Percentiles rank a stretch among this genome's conserved stretches.
These are phyloP conservation scores for Maudiozyma barnettii DNA, from an alignment of 805 yeast species.

Conservation along the genomic window DNA sequence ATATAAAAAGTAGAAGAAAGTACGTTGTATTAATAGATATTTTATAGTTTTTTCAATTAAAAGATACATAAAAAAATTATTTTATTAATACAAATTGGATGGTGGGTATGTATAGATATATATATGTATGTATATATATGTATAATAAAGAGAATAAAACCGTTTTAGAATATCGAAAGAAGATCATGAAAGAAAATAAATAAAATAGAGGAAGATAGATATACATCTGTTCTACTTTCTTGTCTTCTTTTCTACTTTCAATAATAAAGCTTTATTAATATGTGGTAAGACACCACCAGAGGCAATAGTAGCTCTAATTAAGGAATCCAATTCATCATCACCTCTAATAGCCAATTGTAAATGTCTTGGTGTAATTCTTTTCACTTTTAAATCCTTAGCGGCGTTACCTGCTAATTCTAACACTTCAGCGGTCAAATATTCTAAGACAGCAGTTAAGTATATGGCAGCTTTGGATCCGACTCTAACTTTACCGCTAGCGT, in stretches of 20 bases:
- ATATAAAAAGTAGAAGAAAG: no score
- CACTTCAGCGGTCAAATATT: conserved; percentile 93
- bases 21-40: no score
- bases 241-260: conserved; percentile 60
- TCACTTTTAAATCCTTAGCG: conserved; percentile 88
- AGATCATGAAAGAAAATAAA: not conserved
- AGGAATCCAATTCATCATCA: conserved; percentile 92
- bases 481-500: conserved; percentile 77
- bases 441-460: conserved; percentile 89
- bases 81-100: not conserved
- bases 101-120: not conserved
- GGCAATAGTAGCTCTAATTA: conserved; percentile 91
- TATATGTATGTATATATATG: not conserved
- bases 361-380: conserved; percentile 97
- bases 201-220: not conserved
- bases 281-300: conserved; percentile 98
- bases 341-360: conserved; percentile 95
- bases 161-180: not conserved
- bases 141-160: not conserved
- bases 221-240: conserved; percentile 1
- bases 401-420: conserved; percentile 98
- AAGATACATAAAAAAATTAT: no score
- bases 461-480: conserved; percentile 94
- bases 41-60: no score
- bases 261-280: conserved; percentile 70